Evolutionary conservation across 495 filamentous ascomycete genomes (phyloP).

Genomic region (Talaromyces adpressus): DNA sequence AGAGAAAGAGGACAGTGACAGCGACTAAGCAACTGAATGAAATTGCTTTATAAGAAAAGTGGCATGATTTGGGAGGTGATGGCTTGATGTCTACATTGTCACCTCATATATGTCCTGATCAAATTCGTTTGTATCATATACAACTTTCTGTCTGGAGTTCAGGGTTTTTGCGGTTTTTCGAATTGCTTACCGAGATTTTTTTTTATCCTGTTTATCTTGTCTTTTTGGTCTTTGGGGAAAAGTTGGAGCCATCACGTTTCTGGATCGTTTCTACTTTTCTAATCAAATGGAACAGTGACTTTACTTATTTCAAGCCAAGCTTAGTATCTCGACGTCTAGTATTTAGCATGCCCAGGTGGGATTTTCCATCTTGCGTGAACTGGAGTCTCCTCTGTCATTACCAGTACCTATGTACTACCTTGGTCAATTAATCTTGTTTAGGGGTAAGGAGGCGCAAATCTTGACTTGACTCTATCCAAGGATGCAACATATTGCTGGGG

Average conservation of each 20-base stretch:
- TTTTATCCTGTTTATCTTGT: slow-evolving; percentile 14
- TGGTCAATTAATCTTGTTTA: not conserved
- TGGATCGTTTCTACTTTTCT: not conserved
- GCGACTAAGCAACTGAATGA: slow-evolving; percentile 32
- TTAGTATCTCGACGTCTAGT: not conserved
- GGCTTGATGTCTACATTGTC: not conserved
- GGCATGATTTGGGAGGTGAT: not conserved
- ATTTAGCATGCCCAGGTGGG: slow-evolving; percentile 10
- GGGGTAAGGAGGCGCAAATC: not conserved
- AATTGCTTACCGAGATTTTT: slow-evolving; percentile 13
- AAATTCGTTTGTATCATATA: slow-evolving; percentile 11
- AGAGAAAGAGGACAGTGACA: slow-evolving; percentile 51
- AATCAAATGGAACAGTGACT: slow-evolving; percentile 7
- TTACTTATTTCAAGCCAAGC: no score
- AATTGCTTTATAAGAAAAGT: slow-evolving; percentile 1
- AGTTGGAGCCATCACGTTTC: not conserved
- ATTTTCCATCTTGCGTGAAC: not conserved
- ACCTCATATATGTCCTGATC: slow-evolving; percentile 2
- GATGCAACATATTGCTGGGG: not conserved
- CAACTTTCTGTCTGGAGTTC: slow-evolving; percentile 7
- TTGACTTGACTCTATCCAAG: not conserved
- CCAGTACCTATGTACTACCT: not conserved
- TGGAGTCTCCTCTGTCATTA: not conserved
- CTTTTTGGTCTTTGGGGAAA: slow-evolving; percentile 6
- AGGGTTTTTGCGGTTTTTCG: slow-evolving; percentile 3